Base-by-base conservation (phyloP, 306 rosid species). In the Corylus americana region DNA sequence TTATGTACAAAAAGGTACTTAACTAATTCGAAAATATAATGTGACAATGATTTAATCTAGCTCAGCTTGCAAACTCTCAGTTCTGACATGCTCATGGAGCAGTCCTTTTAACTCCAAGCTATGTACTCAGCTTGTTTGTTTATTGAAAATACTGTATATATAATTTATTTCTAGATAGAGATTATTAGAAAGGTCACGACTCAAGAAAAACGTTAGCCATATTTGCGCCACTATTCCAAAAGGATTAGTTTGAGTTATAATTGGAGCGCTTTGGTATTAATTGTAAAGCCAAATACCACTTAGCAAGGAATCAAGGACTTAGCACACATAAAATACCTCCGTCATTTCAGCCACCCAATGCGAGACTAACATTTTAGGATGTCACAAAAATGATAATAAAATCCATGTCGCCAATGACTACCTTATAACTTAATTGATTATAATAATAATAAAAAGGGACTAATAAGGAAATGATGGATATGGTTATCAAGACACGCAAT, bases 1-100 rank as follows among this genome's bases (percentile, higher is more conserved):
- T 67, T 25, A 51, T 51, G n/a, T 3, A 48, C 18, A 11, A 20
- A 76, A 75, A 42, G 20, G 11, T 18, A 39, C 27, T 3, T 8
- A 76, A 58, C 66, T 55, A 27, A 25, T 55, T 45, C 73, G 69
- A 22, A 57, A 16, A 42, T 55, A 59, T 64, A 47, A 66, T n/a
- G 68, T 29, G 22, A 45, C 37, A 63, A 49, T 59, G n/a, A n/a
- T 42, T 20, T 54, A 22, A n/a, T 17, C 50, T 20, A 47, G 48
- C 27, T 78, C 78, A 77, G 57, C 78, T 74, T 27, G 29, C 16
- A 59, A 25, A 25, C 37, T 25, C 5, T 22, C 0, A 67, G 50
- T 67, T 59, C 66, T 59, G 35, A n/a, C 66, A 37, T 9, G 48
- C 70, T 64, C 11, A 3, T 64, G 45, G 45, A 31, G 48, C 70